Conservation (phyloP, 169 alveolate species). For the Toxoplasma gondii region DNA sequence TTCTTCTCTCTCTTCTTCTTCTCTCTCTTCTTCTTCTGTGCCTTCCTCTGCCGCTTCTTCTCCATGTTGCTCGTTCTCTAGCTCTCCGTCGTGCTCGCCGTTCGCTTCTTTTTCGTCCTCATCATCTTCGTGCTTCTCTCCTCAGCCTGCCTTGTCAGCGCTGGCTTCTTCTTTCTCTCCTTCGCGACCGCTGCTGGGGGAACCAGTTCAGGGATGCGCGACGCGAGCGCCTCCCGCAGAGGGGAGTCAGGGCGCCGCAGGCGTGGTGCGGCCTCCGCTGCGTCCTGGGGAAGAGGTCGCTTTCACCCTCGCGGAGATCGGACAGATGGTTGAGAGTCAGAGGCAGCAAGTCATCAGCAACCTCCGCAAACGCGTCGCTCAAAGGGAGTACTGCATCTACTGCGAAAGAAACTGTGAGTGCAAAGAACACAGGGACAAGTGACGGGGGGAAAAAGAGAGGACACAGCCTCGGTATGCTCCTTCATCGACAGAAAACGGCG, state of each 20-base stretch:
- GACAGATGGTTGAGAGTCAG: neutral
- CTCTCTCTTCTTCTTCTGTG: neutral
- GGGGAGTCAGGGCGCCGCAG: neutral
- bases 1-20: neutral
- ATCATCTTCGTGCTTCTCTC: neutral
- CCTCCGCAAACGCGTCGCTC: neutral
- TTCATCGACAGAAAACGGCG: no score
- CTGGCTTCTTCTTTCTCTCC: neutral
- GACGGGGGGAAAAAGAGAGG: no score
- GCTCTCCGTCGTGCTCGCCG: neutral
- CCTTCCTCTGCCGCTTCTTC: neutral
- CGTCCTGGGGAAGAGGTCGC: neutral
- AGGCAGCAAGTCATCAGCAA: neutral
- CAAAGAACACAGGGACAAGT: neutral
- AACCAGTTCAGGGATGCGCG: no score
- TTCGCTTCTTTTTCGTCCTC: neutral
- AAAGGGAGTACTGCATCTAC: constrained; percentile 18
- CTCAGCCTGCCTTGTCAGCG: neutral
- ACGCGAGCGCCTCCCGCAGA: no score
- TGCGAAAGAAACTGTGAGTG: constrained; percentile 21
- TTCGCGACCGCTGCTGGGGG: neutral
- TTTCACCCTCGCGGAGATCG: neutral
- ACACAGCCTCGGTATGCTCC: no score
- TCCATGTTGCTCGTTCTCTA: neutral
- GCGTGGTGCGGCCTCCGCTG: no score